Percentiles rank a stretch among this genome's conserved stretches.
Evolutionary conservation across 2,329 filamentous ascomycete genomes (phyloP).

Genomic region (Cordyceps tenuipes): DNA sequence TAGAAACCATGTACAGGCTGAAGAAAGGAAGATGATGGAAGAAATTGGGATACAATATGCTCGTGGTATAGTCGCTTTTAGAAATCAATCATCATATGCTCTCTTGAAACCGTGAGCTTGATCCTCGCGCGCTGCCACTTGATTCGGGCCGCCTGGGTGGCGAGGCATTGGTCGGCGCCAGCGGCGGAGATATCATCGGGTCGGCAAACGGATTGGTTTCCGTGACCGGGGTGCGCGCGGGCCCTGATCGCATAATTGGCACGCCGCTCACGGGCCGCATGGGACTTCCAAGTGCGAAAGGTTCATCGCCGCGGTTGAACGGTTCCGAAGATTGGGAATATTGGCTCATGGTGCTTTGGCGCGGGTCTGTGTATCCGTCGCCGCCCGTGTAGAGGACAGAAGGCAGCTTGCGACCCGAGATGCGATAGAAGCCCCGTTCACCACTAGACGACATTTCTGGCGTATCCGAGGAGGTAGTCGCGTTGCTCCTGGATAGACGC

Average conservation of each 20-base stretch:
- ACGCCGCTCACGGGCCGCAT: conserved; percentile 54
- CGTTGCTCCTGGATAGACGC: conserved; percentile 17
- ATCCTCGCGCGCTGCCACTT: conserved; percentile 16
- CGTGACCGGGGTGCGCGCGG: conserved; percentile 53
- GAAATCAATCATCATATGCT: conserved; percentile 18
- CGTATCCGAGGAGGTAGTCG: conserved; percentile 5
- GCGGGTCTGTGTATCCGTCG: conserved; percentile 51
- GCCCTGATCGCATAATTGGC: conserved; percentile 56
- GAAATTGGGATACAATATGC: background rate
- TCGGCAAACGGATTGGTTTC: conserved; percentile 42
- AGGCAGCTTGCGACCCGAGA: conserved; percentile 56
- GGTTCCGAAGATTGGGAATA: conserved; percentile 42
- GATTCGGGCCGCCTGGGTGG: conserved; percentile 18
- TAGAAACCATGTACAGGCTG: conserved; percentile 3
- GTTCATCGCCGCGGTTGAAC: conserved; percentile 22
- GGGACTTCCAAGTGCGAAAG: conserved; percentile 46
- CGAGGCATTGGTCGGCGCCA: conserved; percentile 20
- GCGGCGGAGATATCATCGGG: conserved; percentile 23
- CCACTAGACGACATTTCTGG: conserved; percentile 28
- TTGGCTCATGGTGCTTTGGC: conserved; percentile 37
- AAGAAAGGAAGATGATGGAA: background rate
- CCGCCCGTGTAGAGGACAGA: conserved; percentile 55
- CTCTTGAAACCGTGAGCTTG: conserved; percentile 21
- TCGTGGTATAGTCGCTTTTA: conserved; percentile 7
- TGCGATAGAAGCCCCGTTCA: conserved; percentile 55